Evolutionary conservation across 306 rosid genomes (phyloP).

Genomic region (Vigna angularis): DNA sequence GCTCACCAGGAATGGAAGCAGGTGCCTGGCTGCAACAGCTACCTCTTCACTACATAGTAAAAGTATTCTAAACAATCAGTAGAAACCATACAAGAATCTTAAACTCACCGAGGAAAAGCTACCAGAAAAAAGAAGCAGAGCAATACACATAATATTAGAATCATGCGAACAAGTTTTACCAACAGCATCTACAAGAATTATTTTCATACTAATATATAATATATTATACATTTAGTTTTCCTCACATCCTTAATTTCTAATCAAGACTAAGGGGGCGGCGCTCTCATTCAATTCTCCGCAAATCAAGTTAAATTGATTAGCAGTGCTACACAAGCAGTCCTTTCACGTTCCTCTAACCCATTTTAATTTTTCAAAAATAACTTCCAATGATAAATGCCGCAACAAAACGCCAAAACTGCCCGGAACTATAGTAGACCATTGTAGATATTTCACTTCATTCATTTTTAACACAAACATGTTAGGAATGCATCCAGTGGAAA

Average conservation of each 20-base stretch:
- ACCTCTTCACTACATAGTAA: conserved; percentile 41
- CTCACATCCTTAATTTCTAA: not conserved
- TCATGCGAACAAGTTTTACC: not conserved
- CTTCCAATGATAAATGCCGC: not conserved
- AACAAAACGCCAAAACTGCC: not conserved
- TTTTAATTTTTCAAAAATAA: not conserved
- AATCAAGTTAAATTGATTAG: not conserved
- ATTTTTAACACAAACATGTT: too few relatives aligned
- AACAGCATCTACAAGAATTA: not conserved
- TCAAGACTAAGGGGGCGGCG: too few relatives aligned
- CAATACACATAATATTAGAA: not conserved
- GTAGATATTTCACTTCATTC: not conserved
- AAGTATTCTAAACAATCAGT: conserved; percentile 13
- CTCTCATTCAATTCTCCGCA: not conserved
- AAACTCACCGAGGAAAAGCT: not conserved
- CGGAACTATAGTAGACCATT: not conserved
- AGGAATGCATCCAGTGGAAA: not conserved
- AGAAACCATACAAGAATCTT: conserved; percentile 5
- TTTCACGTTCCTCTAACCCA: not conserved
- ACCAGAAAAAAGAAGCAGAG: not conserved
- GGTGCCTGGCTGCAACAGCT: conserved; percentile 34
- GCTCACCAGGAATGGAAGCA: conserved; percentile 48
- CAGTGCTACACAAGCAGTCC: not conserved
- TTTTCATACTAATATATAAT: not conserved
- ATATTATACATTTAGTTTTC: not conserved